Conservation (phyloP, 495 filamentous ascomycete genomes). For the Tuber calosporum region DNA sequence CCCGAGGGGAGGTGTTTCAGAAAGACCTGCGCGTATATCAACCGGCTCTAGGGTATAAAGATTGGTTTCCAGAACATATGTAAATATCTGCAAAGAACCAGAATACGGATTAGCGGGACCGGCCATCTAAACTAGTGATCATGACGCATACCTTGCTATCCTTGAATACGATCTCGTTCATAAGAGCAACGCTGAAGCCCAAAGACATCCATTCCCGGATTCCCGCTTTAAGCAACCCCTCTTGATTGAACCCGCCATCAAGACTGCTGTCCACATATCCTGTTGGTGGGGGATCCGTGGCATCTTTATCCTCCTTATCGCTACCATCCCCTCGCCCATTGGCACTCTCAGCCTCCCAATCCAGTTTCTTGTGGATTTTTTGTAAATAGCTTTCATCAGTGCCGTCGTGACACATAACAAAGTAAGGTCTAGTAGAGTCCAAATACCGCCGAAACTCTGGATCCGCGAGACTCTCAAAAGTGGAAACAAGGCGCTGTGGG, state of each 20-base stretch:
- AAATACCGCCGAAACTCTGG: conserved; percentile 52
- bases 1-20: neutral
- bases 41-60: conserved; percentile 9
- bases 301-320: conserved; percentile 6
- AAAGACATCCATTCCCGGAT: conserved; percentile 22
- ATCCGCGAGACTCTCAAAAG: conserved; percentile 20
- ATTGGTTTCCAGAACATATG: conserved; percentile 18
- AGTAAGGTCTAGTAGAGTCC: conserved; percentile 49
- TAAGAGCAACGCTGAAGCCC: conserved; percentile 48
- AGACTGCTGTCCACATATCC: neutral
- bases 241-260: neutral
- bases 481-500: conserved; percentile 22
- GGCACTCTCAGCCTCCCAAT: neutral
- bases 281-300: neutral
- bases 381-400: conserved; percentile 42
- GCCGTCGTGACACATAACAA: conserved; percentile 60
- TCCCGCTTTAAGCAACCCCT: conserved; percentile 6
- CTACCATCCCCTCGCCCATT: neutral
- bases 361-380: neutral
- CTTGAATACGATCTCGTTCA: conserved; percentile 53
- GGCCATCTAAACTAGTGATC: neutral
- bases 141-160: conserved; percentile 52
- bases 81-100: conserved; percentile 16
- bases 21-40: conserved; percentile 2
- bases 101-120: conserved; percentile 1